Conservation (phyloP, 148 eudicot genomes). For the Silene conica region DNA sequence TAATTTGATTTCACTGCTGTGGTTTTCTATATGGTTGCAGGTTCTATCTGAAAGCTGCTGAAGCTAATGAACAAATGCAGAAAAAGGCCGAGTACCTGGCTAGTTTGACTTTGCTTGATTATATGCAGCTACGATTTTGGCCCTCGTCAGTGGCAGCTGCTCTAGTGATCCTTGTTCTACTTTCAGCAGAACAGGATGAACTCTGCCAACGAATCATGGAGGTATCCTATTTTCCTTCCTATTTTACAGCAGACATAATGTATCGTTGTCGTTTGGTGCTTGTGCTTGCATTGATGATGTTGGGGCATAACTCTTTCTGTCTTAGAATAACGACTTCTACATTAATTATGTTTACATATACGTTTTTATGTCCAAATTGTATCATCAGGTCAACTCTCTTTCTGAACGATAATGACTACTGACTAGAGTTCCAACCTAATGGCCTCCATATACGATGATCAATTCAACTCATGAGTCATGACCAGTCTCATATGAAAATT, state of each 20-base stretch:
- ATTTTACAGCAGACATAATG: background rate
- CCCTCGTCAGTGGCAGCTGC: constrained; percentile 96
- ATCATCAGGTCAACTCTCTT: background rate
- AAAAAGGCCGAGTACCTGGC: constrained; percentile 58
- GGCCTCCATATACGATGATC: no score
- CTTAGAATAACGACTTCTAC: background rate
- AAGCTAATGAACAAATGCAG: constrained; percentile 61
- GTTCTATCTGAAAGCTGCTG: constrained; percentile 89
- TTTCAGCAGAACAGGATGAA: constrained; percentile 43
- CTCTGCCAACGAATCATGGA: constrained; percentile 53
- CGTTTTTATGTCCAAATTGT: background rate
- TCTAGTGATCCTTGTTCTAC: constrained; percentile 63
- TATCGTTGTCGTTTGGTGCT: background rate
- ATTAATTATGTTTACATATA: background rate
- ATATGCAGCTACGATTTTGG: constrained; percentile 73
- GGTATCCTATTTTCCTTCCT: constrained; percentile 34
- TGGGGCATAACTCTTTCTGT: background rate
- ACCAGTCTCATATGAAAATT: background rate
- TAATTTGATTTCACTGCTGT: background rate
- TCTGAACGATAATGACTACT: background rate
- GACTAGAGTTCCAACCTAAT: background rate
- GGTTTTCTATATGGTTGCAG: constrained; percentile 28
- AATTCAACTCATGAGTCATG: no score
- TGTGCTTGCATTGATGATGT: background rate
- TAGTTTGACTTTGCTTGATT: constrained; percentile 59